These are phyloP conservation scores for Carpinus viminea DNA, from an alignment of 306 rosid species.

Conservation along the genomic window DNA sequence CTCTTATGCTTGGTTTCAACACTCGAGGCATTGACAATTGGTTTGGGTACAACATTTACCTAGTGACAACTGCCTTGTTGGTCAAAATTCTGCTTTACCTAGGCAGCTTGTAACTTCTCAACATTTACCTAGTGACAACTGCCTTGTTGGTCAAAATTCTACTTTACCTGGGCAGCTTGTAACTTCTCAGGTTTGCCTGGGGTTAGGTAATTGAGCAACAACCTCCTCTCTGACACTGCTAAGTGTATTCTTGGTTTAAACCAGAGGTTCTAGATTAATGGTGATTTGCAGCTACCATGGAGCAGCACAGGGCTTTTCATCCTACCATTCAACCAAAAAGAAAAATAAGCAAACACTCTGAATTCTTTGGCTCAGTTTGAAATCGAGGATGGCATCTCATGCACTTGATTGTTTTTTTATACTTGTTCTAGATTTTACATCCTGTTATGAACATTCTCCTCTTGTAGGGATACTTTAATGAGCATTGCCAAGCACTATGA, in stretches of 20 bases:
- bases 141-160: too few relatives aligned
- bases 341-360: not conserved
- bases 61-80: not conserved
- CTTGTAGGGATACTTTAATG: constrained; percentile 76
- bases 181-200: not conserved
- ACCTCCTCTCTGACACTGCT: not conserved
- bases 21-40: not conserved
- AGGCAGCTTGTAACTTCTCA: too few relatives aligned
- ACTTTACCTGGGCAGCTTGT: too few relatives aligned
- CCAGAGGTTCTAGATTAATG: not conserved
- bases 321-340: not conserved
- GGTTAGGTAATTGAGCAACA: not conserved
- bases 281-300: not conserved
- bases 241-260: not conserved
- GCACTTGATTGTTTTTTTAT: not conserved
- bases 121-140: not conserved
- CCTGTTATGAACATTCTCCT: too few relatives aligned
- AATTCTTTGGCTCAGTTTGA: not conserved
- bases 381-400: not conserved
- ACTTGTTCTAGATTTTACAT: not conserved
- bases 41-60: not conserved
- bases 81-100: not conserved
- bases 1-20: not conserved
- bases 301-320: not conserved
- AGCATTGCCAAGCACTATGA: constrained; percentile 90